These are phyloP conservation scores for Mycosarcoma maydis DNA, from an alignment of 1,284 basidiomycete species.

Conservation along the genomic window DNA sequence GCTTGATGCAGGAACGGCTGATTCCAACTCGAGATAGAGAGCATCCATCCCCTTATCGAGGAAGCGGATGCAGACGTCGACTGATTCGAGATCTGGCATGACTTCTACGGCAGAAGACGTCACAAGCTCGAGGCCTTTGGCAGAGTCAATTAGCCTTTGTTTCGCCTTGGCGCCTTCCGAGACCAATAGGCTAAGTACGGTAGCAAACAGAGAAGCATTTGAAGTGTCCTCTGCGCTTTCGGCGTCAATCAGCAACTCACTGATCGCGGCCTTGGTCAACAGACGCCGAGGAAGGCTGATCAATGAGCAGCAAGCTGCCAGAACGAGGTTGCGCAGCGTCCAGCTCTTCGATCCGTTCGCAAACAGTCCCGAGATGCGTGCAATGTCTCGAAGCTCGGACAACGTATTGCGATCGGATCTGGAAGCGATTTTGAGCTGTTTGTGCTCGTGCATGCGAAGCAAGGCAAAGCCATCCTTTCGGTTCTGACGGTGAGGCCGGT, in stretches of 20 bases:
- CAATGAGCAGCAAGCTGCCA: constrained; percentile 31
- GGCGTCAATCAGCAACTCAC: constrained; percentile 12
- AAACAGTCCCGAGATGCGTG: constrained; percentile 39
- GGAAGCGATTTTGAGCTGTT: constrained; percentile 26
- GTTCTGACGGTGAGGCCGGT: constrained; percentile 1
- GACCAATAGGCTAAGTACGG: constrained; percentile 11
- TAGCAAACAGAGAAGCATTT: constrained; percentile 11
- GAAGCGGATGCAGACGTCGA: constrained; percentile 42
- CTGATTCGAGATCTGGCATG: constrained; percentile 35
- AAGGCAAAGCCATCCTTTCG: constrained; percentile 39
- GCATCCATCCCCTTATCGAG: constrained; percentile 44
- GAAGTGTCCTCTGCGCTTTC: constrained; percentile 2
- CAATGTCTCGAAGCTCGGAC: constrained; percentile 33
- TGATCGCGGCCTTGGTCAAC: constrained; percentile 17
- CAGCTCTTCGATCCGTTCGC: constrained; percentile 16
- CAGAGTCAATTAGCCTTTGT: constrained; percentile 31
- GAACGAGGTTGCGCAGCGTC: constrained; percentile 38
- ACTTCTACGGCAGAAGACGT: constrained; percentile 14
- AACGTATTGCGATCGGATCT: constrained; percentile 24
- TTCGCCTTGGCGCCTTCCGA: constrained; percentile 24
- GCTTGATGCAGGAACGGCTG: constrained; percentile 15
- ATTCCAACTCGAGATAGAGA: constrained; percentile 34
- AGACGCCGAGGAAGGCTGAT: constrained; percentile 35
- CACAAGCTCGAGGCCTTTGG: constrained; percentile 33
- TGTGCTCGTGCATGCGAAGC: constrained; percentile 31